These are phyloP conservation scores for Tetracentron sinense DNA, from an alignment of 164 flowering plant species.

Conservation along the genomic window DNA sequence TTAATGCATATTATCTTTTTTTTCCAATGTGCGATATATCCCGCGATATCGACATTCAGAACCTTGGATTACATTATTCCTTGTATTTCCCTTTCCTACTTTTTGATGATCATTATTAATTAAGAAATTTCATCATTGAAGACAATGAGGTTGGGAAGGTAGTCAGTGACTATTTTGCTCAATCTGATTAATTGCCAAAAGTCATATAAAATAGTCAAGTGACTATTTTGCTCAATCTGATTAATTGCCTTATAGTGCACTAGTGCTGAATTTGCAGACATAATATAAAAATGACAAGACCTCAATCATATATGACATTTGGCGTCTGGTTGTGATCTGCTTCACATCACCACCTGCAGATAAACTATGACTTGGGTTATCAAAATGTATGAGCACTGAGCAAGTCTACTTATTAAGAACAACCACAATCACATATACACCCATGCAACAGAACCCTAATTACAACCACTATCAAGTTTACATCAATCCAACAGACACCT, in stretches of 20 bases:
- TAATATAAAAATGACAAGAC: conserved; percentile 36
- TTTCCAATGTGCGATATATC: too few relatives aligned
- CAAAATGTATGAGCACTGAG: conserved; percentile 5
- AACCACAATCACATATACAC: conserved; percentile 11
- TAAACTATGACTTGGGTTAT: conserved; percentile 46
- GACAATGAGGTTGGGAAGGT: too few relatives aligned
- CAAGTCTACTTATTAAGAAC: neutral
- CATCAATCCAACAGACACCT: neutral
- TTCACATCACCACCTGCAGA: conserved; percentile 86
- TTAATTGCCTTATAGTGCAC: neutral
- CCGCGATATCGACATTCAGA: too few relatives aligned
- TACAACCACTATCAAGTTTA: neutral
- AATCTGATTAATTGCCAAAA: neutral
- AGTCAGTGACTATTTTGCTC: neutral
- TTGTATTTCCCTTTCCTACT: too few relatives aligned
- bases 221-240: neutral
- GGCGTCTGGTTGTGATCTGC: conserved; percentile 44
- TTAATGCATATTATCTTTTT: too few relatives aligned
- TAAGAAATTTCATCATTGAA: too few relatives aligned
- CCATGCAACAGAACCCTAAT: conserved; percentile 12
- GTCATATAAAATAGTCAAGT: too few relatives aligned
- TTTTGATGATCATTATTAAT: too few relatives aligned
- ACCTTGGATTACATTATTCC: too few relatives aligned
- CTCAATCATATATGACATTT: conserved; percentile 62
- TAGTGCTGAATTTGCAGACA: conserved; percentile 6